A percentile compares a stretch with the other conserved stretches of the same genome.
These are phyloP conservation scores for Quercus glauca DNA, from an alignment of 306 rosid species.

Conservation along the genomic window DNA sequence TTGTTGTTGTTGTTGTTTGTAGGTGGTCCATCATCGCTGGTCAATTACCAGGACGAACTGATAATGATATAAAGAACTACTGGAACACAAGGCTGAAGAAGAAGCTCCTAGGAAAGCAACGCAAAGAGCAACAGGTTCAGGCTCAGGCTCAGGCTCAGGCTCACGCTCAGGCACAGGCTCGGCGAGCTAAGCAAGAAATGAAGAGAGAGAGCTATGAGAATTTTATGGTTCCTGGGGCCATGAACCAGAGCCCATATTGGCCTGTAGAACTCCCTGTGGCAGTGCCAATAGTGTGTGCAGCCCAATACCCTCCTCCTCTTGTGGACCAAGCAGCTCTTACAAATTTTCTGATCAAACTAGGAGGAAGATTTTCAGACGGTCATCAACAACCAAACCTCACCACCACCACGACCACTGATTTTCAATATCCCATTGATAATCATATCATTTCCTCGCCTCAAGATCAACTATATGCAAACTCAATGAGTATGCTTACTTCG, in stretches of 20 bases:
- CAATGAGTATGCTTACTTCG: conserved; percentile 25
- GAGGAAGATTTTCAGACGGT: conserved; percentile 37
- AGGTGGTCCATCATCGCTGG: conserved; percentile 99
- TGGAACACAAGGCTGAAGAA: conserved; percentile 98
- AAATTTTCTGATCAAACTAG: conserved; percentile 43
- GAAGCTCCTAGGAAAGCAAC: conserved; percentile 80
- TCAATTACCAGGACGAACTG: conserved; percentile 91
- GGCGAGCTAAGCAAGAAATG: conserved; percentile 47
- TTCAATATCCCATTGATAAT: conserved; percentile 20
- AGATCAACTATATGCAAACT: conserved; percentile 24
- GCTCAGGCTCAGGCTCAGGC: not conserved
- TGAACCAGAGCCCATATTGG: conserved; percentile 43
- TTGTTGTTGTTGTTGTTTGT: not conserved
- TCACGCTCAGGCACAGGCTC: conserved; percentile 33
- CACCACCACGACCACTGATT: conserved; percentile 3
- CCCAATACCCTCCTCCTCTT: conserved; percentile 25
- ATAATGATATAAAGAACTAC: conserved; percentile 92
- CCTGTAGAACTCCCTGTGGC: conserved; percentile 29
- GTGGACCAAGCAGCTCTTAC: conserved; percentile 41
- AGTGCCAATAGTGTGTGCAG: conserved; percentile 28
- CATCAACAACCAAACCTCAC: conserved; percentile 7
- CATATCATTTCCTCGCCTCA: conserved; percentile 14
- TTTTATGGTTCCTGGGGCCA: conserved; percentile 16
- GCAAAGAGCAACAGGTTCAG: conserved; percentile 54
- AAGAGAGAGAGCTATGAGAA: conserved; percentile 39